phyloP scores from a whole-genome alignment of 768 basidiomycete genomes.

The Boletus speciosus region DNA sequence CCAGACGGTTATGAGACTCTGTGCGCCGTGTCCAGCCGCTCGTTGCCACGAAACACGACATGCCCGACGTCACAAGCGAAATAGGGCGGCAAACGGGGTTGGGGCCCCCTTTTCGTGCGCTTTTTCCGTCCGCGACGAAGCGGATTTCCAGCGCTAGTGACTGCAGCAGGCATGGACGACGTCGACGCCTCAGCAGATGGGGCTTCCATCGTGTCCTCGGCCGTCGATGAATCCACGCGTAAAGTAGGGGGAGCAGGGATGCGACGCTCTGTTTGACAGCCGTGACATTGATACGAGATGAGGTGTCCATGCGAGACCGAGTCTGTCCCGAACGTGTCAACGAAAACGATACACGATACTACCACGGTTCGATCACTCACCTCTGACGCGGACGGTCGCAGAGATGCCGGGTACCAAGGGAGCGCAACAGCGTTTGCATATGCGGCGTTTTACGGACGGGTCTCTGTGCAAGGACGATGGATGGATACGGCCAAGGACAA shows the following conservation, averaged over 20 bases:
- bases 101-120: conserved; percentile 21
- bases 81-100: conserved; percentile 50
- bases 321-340: conserved; percentile 32
- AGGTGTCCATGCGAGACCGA: conserved; percentile 49
- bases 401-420: conserved; percentile 69
- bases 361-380: conserved; percentile 36
- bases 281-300: conserved; percentile 55
- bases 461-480: conserved; percentile 48
- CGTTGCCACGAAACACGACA: conserved; percentile 63
- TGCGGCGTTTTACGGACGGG: conserved; percentile 74
- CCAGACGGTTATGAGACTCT: background rate
- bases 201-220: background rate
- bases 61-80: conserved; percentile 65
- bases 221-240: background rate
- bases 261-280: conserved; percentile 55
- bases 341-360: background rate
- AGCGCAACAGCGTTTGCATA: conserved; percentile 67
- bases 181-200: background rate
- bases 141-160: background rate
- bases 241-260: conserved; percentile 63
- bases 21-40: conserved; percentile 31
- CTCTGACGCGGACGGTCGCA: conserved; percentile 58
- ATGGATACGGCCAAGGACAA: background rate
- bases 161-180: background rate
- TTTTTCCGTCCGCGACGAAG: background rate